Evolutionary conservation across 306 rosid genomes (phyloP).

Genomic region (Sesbania bispinosa): DNA sequence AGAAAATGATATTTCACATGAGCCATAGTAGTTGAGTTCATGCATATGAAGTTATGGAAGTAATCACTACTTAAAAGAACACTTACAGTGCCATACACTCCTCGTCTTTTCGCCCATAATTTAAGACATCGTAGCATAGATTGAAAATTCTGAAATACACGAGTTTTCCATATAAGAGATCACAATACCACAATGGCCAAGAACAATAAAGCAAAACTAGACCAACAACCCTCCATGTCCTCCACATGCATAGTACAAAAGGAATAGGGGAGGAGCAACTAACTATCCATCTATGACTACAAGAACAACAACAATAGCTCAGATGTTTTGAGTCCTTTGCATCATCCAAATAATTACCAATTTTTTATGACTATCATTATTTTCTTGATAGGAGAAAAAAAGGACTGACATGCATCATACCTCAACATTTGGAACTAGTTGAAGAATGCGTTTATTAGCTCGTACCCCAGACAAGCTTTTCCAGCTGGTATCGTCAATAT

Average conservation of each 20-base stretch:
- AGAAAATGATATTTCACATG: neutral
- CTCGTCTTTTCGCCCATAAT: slow-evolving; percentile 55
- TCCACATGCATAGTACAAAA: neutral
- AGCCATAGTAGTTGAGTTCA: slow-evolving; percentile 15
- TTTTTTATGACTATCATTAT: neutral
- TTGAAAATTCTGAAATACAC: slow-evolving; percentile 43
- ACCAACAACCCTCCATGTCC: neutral
- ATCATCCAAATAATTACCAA: neutral
- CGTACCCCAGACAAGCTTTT: slow-evolving; percentile 54
- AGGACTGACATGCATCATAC: slow-evolving; percentile 27
- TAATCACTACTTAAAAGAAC: neutral
- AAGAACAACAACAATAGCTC: neutral
- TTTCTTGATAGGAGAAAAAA: neutral
- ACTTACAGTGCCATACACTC: slow-evolving; percentile 57
- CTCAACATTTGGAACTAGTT: slow-evolving; percentile 45
- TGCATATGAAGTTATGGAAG: neutral
- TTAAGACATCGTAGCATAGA: slow-evolving; percentile 43
- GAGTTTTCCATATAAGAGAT: slow-evolving; percentile 7
- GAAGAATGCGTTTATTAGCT: slow-evolving; percentile 42
- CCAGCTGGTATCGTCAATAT: slow-evolving; percentile 48
- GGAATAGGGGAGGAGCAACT: neutral
- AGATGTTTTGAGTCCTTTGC: neutral
- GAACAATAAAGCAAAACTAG: slow-evolving; percentile 10
- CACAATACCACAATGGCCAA: slow-evolving; percentile 9
- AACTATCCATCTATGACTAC: neutral